Conservation (phyloP, 495 filamentous ascomycete genomes). For the Penicillium pancosmium region DNA sequence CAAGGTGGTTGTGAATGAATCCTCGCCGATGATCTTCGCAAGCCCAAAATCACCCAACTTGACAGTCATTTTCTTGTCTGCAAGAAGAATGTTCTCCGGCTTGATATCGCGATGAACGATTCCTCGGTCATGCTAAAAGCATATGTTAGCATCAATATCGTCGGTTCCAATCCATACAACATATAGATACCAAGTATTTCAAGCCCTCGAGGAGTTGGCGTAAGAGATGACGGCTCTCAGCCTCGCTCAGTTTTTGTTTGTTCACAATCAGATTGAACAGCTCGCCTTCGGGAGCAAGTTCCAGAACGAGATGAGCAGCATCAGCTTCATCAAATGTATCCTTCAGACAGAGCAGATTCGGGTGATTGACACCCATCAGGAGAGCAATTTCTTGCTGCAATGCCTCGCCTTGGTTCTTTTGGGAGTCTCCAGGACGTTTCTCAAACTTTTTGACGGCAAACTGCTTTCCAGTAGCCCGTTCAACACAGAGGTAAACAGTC, state of each 20-base stretch:
- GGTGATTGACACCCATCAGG: constrained; percentile 93
- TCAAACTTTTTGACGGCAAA: constrained; percentile 96
- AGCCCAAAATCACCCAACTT: constrained; percentile 98
- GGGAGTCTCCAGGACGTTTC: constrained; percentile 74
- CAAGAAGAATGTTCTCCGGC: constrained; percentile 93
- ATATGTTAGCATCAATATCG: neutral
- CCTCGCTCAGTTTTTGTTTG: constrained; percentile 84
- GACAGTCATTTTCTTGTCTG: constrained; percentile 79
- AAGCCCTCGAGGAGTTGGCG: constrained; percentile 89
- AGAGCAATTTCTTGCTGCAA: constrained; percentile 96
- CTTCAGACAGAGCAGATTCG: constrained; percentile 92
- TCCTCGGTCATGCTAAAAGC: constrained; percentile 83
- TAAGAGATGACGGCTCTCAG: constrained; percentile 83
- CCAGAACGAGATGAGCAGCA: constrained; percentile 88
- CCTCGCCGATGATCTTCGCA: constrained; percentile 97
- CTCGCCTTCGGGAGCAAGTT: constrained; percentile 90
- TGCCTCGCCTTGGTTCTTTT: constrained; percentile 78
- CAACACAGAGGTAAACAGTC: constrained; percentile 87
- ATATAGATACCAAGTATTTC: constrained; percentile 76
- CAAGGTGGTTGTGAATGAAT: constrained; percentile 96
- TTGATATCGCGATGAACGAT: constrained; percentile 99
- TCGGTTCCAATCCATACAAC: neutral
- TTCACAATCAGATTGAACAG: constrained; percentile 92
- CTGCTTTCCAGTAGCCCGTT: constrained; percentile 77
- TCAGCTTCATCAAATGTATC: constrained; percentile 92